Evolutionary conservation across 306 rosid genomes (phyloP).

Genomic region (Vigna trinervia): DNA sequence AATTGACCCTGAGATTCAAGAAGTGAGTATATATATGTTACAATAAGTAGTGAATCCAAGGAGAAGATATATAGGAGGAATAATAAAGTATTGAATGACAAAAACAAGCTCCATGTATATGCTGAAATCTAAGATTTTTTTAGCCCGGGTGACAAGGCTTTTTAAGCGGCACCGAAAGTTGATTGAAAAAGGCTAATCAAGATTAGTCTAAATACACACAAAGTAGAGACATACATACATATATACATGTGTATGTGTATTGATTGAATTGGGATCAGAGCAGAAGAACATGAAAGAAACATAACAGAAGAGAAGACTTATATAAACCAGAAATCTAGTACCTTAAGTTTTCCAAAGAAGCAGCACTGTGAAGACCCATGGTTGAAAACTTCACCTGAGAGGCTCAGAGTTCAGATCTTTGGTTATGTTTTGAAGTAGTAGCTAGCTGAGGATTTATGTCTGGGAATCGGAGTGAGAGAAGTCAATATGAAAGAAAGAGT

Average conservation of each 20-base stretch:
- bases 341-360: conserved; percentile 19
- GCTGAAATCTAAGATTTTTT: not conserved
- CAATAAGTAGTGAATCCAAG: not conserved
- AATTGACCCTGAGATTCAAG: not conserved
- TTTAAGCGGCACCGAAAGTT: conserved; percentile 49
- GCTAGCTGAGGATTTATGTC: not conserved
- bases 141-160: conserved; percentile 51
- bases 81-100: not conserved
- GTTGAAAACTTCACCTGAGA: not conserved
- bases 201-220: conserved; percentile 3
- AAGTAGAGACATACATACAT: not conserved
- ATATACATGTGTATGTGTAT: not conserved
- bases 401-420: not conserved
- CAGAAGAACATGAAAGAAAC: not conserved
- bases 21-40: not conserved
- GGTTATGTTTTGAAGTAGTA: too few relatives aligned
- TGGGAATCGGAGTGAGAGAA: not conserved
- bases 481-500: not conserved
- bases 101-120: not conserved
- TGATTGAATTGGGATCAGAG: conserved; percentile 34
- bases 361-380: conserved; percentile 2
- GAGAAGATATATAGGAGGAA: not conserved
- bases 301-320: not conserved
- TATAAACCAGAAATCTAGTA: not conserved
- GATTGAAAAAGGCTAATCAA: conserved; percentile 24